A percentile compares a stretch with the other conserved stretches of the same genome.
Evolutionary conservation across 1,284 basidiomycete species (phyloP).

Genomic region (Ustilago esculenta): DNA sequence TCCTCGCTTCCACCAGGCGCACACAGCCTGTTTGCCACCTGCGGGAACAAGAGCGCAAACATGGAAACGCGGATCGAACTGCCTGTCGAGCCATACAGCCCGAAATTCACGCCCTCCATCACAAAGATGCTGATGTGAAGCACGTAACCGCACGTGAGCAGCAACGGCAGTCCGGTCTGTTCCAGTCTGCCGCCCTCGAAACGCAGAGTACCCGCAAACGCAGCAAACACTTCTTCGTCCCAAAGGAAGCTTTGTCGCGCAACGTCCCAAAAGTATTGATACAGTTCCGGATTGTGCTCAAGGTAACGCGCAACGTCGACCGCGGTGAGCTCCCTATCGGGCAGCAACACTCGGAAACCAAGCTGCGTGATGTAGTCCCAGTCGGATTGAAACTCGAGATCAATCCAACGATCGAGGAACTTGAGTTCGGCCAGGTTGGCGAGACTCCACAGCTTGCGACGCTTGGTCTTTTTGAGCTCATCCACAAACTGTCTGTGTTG

Average conservation of each 20-base stretch:
- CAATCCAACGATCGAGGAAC: slow-evolving; percentile 22
- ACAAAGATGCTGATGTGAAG: slow-evolving; percentile 20
- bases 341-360: slow-evolving; percentile 13
- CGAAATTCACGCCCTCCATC: slow-evolving; percentile 12
- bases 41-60: slow-evolving; percentile 13
- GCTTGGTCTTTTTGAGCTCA: slow-evolving; percentile 7
- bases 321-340: neutral
- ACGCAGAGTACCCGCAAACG: slow-evolving; percentile 2
- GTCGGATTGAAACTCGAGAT: slow-evolving; percentile 20
- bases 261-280: neutral
- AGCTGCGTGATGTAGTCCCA: slow-evolving; percentile 5
- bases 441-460: slow-evolving; percentile 9
- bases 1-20: neutral
- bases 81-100: slow-evolving; percentile 4
- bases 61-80: slow-evolving; percentile 8
- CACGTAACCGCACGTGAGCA: slow-evolving; percentile 21
- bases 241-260: slow-evolving; percentile 1
- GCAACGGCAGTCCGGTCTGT: slow-evolving; percentile 13
- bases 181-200: slow-evolving; percentile 11
- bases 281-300: slow-evolving; percentile 2
- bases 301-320: slow-evolving; percentile 4
- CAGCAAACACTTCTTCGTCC: slow-evolving; percentile 10
- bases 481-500: slow-evolving; percentile 4
- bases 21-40: slow-evolving; percentile 9
- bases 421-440: slow-evolving; percentile 14